A percentile compares a stretch with the other conserved stretches of the same genome.
Evolutionary conservation across 2,329 filamentous ascomycete genomes (phyloP).

Genomic region (Pyrenochaeta sp.): DNA sequence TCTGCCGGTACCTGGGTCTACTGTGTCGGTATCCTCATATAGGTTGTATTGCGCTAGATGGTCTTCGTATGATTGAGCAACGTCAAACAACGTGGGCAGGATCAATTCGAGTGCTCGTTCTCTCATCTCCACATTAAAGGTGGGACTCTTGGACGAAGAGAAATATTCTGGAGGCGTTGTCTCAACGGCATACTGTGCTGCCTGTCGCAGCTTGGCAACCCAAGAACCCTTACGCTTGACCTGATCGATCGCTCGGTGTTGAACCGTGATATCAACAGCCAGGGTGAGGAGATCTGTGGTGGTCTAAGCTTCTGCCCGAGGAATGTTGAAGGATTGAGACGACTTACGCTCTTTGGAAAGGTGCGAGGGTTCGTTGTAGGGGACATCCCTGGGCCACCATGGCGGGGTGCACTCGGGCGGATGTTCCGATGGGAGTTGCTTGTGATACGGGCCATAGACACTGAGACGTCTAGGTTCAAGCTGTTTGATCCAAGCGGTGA

Average conservation of each 20-base stretch:
- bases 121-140: slow-evolving; percentile 38
- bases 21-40: slow-evolving; percentile 29
- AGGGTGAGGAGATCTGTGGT: slow-evolving; percentile 33
- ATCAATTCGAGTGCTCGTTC: slow-evolving; percentile 33
- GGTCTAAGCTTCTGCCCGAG: slow-evolving; percentile 8
- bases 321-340: background rate
- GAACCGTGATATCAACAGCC: slow-evolving; percentile 39
- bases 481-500: slow-evolving; percentile 43
- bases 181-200: slow-evolving; percentile 30
- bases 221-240: slow-evolving; percentile 34
- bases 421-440: slow-evolving; percentile 20
- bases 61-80: slow-evolving; percentile 40
- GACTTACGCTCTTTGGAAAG: slow-evolving; percentile 36
- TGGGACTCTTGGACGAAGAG: slow-evolving; percentile 33
- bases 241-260: slow-evolving; percentile 36
- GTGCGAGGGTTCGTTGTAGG: slow-evolving; percentile 45
- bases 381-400: slow-evolving; percentile 42
- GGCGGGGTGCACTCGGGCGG: slow-evolving; percentile 25
- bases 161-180: slow-evolving; percentile 33
- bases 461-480: slow-evolving; percentile 36
- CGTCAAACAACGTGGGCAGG: slow-evolving; percentile 38
- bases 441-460: slow-evolving; percentile 37
- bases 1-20: slow-evolving; percentile 30
- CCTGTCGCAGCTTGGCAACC: slow-evolving; percentile 31
- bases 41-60: slow-evolving; percentile 35